Evolutionary conservation across 352 stramenopile genomes (phyloP).

Genomic region (Synura sp.): DNA sequence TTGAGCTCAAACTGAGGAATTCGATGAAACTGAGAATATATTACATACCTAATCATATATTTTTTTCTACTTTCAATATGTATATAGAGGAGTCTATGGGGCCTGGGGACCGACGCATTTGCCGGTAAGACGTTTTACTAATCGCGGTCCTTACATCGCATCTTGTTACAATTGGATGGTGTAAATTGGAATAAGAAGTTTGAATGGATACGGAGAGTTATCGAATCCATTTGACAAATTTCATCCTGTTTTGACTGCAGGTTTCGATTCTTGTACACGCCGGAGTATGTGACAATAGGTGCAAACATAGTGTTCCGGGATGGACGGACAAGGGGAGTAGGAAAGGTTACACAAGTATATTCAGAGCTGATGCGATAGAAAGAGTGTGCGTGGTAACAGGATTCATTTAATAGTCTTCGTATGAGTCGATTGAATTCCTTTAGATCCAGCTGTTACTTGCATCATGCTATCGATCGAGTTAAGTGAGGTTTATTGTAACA

Average conservation of each 20-base stretch:
- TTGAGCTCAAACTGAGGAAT: too few species aligned
- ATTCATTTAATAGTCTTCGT: too few species aligned
- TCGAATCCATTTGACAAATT: neutral
- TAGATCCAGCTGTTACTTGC: too few species aligned
- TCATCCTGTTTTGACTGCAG: neutral
- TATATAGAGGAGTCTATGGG: neutral
- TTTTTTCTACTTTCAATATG: neutral
- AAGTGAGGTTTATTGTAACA: too few species aligned
- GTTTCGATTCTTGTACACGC: slow-evolving; percentile 15
- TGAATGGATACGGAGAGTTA: neutral
- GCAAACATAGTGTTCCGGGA: slow-evolving; percentile 25
- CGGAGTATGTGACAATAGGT: slow-evolving; percentile 1
- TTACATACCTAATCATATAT: neutral
- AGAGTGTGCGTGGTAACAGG: too few species aligned
- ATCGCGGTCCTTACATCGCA: too few species aligned
- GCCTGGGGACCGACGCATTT: neutral
- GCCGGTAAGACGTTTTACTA: neutral
- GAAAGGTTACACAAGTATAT: neutral
- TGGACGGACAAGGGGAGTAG: slow-evolving; percentile 23
- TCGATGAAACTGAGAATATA: too few species aligned
- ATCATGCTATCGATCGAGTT: too few species aligned
- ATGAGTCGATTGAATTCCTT: too few species aligned
- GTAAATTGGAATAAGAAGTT: too few species aligned
- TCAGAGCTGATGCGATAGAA: too few species aligned
- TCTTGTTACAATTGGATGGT: too few species aligned